These are phyloP conservation scores for Nicotiana noctiflora DNA, from an alignment of 257 asterid genomes.

Conservation along the genomic window DNA sequence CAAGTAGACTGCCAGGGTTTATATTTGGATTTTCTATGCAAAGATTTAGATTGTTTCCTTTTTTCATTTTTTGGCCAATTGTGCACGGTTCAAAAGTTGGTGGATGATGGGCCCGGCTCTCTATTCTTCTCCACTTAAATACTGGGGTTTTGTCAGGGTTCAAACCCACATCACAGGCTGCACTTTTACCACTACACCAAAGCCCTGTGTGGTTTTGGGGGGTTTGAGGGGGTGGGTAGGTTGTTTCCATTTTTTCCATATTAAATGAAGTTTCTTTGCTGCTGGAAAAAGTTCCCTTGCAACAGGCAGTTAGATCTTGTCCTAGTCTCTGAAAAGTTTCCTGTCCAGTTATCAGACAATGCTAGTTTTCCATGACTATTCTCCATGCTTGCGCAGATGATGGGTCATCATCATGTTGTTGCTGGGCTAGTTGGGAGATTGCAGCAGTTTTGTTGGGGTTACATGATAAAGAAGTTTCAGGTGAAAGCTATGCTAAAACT, in stretches of 20 bases:
- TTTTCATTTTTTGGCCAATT: background rate
- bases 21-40: background rate
- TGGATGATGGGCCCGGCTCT: no score
- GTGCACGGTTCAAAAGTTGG: no score
- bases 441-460: constrained; percentile 64
- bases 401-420: constrained; percentile 68
- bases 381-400: constrained; percentile 42
- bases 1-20: background rate
- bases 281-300: background rate
- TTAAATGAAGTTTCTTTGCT: background rate
- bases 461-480: constrained; percentile 19
- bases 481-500: constrained; percentile 16
- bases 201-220: no score
- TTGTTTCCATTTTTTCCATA: background rate
- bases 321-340: background rate
- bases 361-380: background rate
- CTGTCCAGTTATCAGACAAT: background rate
- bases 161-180: no score
- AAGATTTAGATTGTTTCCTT: background rate
- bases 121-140: no score
- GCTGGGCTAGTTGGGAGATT: constrained; percentile 61
- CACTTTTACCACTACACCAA: no score
- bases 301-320: background rate
- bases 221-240: no score
- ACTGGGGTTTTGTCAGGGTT: no score